Evolutionary conservation across 257 asterid species (phyloP), one percentile per base, ranked within the genome.

Genomic region (Asclepias syriaca): DNA sequence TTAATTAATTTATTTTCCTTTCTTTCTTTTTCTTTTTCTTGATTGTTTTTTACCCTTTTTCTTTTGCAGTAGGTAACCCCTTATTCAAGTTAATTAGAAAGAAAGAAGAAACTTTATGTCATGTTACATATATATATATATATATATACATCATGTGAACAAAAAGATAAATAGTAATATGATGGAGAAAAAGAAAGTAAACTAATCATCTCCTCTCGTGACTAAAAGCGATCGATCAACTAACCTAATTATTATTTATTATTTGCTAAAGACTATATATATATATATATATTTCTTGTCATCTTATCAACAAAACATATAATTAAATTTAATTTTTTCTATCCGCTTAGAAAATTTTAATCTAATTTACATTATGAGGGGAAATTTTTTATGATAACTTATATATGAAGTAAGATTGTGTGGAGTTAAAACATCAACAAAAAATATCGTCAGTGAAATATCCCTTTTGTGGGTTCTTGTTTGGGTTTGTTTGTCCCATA

Each of bases 181-280:
- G 14, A 55, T 13, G 27, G 34, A 66, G 27, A 66, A 66, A 66
- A 66, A 56, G 18, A 74, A 74, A 65, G 48, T 43, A 43, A 43
- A 43, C 6, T 6, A 43, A 40, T 40, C 9, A 8, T 40, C 54
- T 65, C 49, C 66, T 66, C 77, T 74, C 72, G 77, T 65, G 77
- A 66, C 66, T 37, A 66, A 74, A 74, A 66, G 68, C 48, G 21
- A 66, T 55, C 19, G 16, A 74, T 74, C 50, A 43, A 19, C 77
- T 0, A 19, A 51, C 46, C 10, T 6, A 43, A 43, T 43, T 43
- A 6, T 43, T 43, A n/a, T 27, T 8, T 43, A n/a, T 27, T 8
- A 24, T 40, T 5, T 66, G 0, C 4, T 5, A 3, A 3, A 21
- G 71, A 66, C 6, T 1, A 4, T 65, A 43, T 48, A 2, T 24